A percentile compares a stretch with the other conserved stretches of the same genome.
Conservation (phyloP, 2,329 filamentous ascomycete genomes). For the Aspergillus pseudoglaucus region DNA sequence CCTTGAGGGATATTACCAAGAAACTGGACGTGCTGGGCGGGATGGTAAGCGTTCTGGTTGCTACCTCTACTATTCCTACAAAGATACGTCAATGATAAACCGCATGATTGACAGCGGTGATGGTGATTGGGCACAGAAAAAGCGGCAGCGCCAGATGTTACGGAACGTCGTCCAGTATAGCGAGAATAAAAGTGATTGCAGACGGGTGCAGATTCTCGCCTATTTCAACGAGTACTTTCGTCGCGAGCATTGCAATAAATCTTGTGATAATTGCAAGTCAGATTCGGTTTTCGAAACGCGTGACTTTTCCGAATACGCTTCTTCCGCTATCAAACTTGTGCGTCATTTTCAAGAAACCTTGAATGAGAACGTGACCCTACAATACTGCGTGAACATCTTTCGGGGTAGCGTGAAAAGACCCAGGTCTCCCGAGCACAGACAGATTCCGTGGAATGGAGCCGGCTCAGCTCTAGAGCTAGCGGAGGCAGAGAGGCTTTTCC, state of each 20-base stretch:
- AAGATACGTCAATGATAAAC: constrained; percentile 65
- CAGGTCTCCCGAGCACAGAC: constrained; percentile 46
- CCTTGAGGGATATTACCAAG: constrained; percentile 95
- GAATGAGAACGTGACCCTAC: constrained; percentile 58
- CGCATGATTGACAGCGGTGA: constrained; percentile 80
- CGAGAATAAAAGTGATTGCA: constrained; percentile 81
- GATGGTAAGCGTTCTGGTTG: constrained; percentile 84
- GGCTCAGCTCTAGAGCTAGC: constrained; percentile 65
- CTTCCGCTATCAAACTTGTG: constrained; percentile 64
- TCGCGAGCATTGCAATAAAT: constrained; percentile 61
- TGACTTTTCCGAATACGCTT: constrained; percentile 72
- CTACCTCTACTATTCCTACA: constrained; percentile 81
- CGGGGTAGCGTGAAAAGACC: constrained; percentile 61
- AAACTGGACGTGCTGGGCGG: constrained; percentile 88
- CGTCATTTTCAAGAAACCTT: constrained; percentile 42
- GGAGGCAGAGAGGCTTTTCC: constrained; percentile 78
- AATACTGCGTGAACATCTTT: constrained; percentile 79
- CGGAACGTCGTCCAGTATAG: constrained; percentile 79
- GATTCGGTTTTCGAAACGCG: constrained; percentile 62
- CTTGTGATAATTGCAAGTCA: constrained; percentile 85
- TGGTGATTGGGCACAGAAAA: constrained; percentile 69
- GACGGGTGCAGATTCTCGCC: constrained; percentile 77
- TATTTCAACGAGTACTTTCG: constrained; percentile 89
- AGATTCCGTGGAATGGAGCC: constrained; percentile 56
- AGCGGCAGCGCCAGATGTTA: constrained; percentile 78